phyloP scores from a whole-genome alignment of 257 asterid species.

The Linderniella brevidens region DNA sequence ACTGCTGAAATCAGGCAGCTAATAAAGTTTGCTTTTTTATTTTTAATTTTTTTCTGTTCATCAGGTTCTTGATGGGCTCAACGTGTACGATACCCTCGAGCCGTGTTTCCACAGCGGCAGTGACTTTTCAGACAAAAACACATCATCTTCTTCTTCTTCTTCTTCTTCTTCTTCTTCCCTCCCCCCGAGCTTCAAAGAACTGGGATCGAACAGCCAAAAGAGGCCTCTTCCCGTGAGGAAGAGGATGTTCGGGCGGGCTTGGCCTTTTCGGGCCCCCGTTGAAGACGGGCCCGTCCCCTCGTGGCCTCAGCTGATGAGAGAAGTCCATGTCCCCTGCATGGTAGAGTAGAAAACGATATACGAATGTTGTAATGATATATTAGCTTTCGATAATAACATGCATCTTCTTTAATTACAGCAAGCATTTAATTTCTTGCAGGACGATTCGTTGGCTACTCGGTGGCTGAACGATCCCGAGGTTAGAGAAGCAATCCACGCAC shows the following conservation, averaged over 20 bases:
- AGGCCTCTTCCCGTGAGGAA: conserved; percentile 63
- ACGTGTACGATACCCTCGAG: conserved; percentile 74
- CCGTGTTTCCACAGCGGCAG: conserved; percentile 59
- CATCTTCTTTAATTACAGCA: too few species aligned
- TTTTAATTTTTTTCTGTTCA: too few species aligned
- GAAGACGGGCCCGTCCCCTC: conserved; percentile 66
- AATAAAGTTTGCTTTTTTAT: conserved; percentile 6
- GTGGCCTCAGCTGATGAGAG: conserved; percentile 66
- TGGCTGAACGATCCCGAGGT: conserved; percentile 75
- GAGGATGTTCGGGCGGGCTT: conserved; percentile 91
- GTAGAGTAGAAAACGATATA: conserved; percentile 43
- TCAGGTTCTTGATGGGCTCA: conserved; percentile 48
- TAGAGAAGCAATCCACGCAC: conserved; percentile 83
- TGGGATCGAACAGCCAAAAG: conserved; percentile 73
- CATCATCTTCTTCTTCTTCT: conserved; percentile 11
- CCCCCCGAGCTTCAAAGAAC: conserved; percentile 75
- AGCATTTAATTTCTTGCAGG: conserved; percentile 21
- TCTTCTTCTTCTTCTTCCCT: conserved; percentile 10
- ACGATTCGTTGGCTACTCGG: conserved; percentile 58
- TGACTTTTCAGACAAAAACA: conserved; percentile 14
- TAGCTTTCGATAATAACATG: too few species aligned
- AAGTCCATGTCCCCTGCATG: conserved; percentile 45
- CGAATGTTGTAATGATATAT: neutral
- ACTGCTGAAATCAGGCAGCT: too few species aligned
- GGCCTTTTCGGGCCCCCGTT: conserved; percentile 92